Conservation (phyloP, 2,329 filamentous ascomycete species). For the Xylaria sp. region DNA sequence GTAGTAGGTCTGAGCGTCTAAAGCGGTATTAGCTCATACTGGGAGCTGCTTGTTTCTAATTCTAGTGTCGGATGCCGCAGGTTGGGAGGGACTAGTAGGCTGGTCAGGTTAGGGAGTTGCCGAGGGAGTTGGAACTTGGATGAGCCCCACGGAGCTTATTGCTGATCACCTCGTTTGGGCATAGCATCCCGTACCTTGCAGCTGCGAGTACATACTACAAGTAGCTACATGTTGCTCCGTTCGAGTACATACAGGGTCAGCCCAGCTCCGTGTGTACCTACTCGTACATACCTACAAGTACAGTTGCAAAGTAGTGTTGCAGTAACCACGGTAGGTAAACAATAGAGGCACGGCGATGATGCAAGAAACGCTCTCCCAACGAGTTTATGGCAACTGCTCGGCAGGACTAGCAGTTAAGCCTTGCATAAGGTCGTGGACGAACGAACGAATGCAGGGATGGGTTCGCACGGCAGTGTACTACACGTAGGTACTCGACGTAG, state of each 20-base stretch:
- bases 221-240: neutral
- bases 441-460: neutral
- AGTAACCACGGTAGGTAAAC: neutral
- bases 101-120: neutral
- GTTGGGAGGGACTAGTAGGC: neutral
- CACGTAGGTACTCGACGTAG: too few species aligned
- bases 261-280: neutral
- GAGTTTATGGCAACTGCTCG: neutral
- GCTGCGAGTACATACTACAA: neutral
- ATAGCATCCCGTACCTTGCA: constrained; percentile 5
- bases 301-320: too few species aligned
- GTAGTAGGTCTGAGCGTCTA: neutral
- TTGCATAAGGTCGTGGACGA: neutral
- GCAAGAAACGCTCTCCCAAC: neutral
- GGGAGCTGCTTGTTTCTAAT: neutral
- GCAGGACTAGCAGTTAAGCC: neutral
- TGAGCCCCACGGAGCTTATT: neutral
- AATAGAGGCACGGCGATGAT: neutral
- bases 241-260: neutral
- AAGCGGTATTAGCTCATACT: neutral
- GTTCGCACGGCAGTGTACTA: neutral
- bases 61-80: neutral
- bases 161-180: neutral
- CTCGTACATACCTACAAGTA: too few species aligned
- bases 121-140: neutral